These are phyloP conservation scores for Triticum aestivum DNA, from an alignment of 176 grass and related monocot species.

Conservation along the genomic window IWGSC_CS_RefSeq_v2.1 NC_057794.1:101455661-101456160, in stretches of 20 bases:
- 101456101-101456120: slow-evolving; percentile 14
- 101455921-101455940: slow-evolving; percentile 50
- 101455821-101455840: slow-evolving; percentile 42
- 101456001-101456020: background rate
- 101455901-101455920: slow-evolving; percentile 29
- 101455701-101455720: no score
- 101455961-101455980: slow-evolving; percentile 32
- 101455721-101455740: background rate
- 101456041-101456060: background rate
- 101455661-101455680: background rate
- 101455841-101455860: slow-evolving; percentile 51
- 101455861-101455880: slow-evolving; percentile 36
- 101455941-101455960: slow-evolving; percentile 37
- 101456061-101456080: slow-evolving; percentile 26
- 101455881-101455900: slow-evolving; percentile 3
- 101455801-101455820: slow-evolving; percentile 38
- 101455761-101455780: background rate
- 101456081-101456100: slow-evolving; percentile 17
- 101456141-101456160: slow-evolving; percentile 1
- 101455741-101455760: background rate
- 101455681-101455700: no score
- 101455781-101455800: background rate
- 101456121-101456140: background rate
- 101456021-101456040: background rate
- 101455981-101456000: background rate